Evolutionary conservation across 179 eudicot species (phyloP), one percentile per base, ranked within the genome.

Genomic region (Spergularia azorica): DNA sequence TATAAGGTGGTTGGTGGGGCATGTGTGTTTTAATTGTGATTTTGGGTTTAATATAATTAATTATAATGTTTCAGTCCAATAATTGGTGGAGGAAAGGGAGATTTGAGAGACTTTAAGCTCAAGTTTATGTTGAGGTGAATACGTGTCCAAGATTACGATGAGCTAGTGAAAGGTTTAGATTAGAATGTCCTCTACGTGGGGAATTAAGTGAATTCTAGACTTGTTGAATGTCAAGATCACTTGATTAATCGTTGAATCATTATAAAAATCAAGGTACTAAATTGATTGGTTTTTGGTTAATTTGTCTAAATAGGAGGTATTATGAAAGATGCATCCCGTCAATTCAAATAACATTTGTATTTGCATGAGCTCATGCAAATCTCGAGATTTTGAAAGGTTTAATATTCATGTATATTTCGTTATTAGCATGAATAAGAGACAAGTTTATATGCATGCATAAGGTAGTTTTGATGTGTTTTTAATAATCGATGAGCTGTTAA

Each of bases 1-100:
- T 20, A 43, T 21, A 20, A 67, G 66, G 60, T 77, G 77, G 73
- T 70, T 72, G 74, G 80, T 81, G 74, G 83, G 77, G 76, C 60
- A 43, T 50, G 63, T 38, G 74, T 68, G 71, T 26, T 26, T 67
- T 71, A n/a, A 56, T 71, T 54, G 20, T 20, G 65, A 71, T 63
- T 3, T 63, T 71, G 71, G 13, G 71, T 41, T 51, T 77, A 17
- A 46, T 67, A 7, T 14, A 5, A 1, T 5, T 20, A 70, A 50
- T 50, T 51, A 72, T 72, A 75, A 39, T 71, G 46, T 70, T 76
- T 72, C 32, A 74, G 69, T 13, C 54, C 84, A 82, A 82, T 82
- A 82, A 82, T 82, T 78, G 81, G 79, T 68, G 50, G 56, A 61
- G 21, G 50, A 60, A 17, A 26, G 36, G 38, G 41, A 26, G 63